These are phyloP conservation scores for Fusarium sp. DNA, from an alignment of 2,329 filamentous ascomycete genomes.

Conservation along the genomic window DNA sequence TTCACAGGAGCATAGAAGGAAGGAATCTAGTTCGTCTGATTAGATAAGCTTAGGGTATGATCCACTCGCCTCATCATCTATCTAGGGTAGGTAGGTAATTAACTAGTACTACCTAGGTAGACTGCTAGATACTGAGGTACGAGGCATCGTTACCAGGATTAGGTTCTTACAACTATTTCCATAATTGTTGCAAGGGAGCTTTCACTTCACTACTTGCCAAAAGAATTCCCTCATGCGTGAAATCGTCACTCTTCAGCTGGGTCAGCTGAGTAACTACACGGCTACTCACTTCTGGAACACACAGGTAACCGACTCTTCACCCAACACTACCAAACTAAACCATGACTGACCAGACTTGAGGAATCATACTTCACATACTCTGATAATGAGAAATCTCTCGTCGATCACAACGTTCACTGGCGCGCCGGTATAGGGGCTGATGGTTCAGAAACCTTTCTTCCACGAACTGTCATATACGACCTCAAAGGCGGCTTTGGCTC, in stretches of 20 bases:
- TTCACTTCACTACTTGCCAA: not conserved
- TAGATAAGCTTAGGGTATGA: constrained; percentile 35
- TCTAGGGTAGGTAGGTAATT: constrained; percentile 24
- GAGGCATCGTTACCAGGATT: not conserved
- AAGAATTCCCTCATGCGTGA: constrained; percentile 77
- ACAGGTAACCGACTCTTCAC: constrained; percentile 66
- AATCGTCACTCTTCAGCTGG: constrained; percentile 92
- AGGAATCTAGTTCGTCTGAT: constrained; percentile 3
- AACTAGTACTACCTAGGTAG: too few relatives aligned
- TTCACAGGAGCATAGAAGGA: not conserved
- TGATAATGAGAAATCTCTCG: constrained; percentile 51
- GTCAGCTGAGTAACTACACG: constrained; percentile 90
- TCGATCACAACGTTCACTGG: constrained; percentile 79
- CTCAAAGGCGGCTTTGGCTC: constrained; percentile 94
- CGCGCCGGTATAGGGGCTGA: constrained; percentile 83
- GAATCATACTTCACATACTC: constrained; percentile 98
- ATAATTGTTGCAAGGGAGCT: not conserved
- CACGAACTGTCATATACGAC: constrained; percentile 92
- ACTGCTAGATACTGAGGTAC: too few relatives aligned
- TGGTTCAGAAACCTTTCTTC: constrained; percentile 90
- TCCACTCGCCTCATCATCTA: not conserved
- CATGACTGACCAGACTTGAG: constrained; percentile 56
- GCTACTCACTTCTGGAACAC: constrained; percentile 98
- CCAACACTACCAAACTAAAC: not conserved
- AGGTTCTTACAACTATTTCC: too few relatives aligned